A percentile compares a stretch with the other conserved stretches of the same genome.
These are phyloP conservation scores for Diversispora eburnea DNA, from an alignment of 192 early-diverging fungal genomes.

Conservation along the genomic window DNA sequence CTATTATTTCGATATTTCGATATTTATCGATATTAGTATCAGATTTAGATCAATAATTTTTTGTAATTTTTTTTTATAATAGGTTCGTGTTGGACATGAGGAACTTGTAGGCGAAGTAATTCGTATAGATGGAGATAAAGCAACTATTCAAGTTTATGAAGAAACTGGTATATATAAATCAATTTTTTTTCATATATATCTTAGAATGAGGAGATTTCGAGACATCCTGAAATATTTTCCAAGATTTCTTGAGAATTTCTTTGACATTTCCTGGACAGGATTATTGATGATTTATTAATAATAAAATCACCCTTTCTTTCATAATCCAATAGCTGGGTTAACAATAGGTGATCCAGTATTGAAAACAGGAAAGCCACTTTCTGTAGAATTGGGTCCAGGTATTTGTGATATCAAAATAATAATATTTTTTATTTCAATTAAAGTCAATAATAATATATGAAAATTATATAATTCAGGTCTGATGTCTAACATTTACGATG, in stretches of 20 bases:
- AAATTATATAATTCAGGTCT: conserved; percentile 45
- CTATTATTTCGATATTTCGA: background rate
- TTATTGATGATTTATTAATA: no score
- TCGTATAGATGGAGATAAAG: conserved; percentile 98
- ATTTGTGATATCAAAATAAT: conserved; percentile 32
- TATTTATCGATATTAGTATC: background rate
- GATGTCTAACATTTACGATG: conserved; percentile 96
- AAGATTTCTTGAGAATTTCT: background rate
- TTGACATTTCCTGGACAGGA: no score
- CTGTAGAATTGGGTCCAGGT: conserved; percentile 98
- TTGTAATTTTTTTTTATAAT: background rate
- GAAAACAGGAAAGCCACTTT: conserved; percentile 95
- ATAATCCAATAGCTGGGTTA: conserved; percentile 68
- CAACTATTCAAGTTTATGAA: conserved; percentile 99
- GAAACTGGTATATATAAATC: conserved; percentile 76
- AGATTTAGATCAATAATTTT: background rate
- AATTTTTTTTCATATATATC: background rate
- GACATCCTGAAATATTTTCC: no score
- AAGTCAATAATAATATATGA: background rate
- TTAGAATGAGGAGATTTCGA: background rate
- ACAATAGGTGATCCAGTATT: conserved; percentile 99
- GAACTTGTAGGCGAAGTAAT: conserved; percentile 99
- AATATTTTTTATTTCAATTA: background rate
- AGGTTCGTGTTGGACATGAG: conserved; percentile 96
- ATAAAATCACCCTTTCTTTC: no score